Evolutionary conservation across 2,329 filamentous ascomycete genomes (phyloP).

Genomic region (Trichophyton rubrum): DNA sequence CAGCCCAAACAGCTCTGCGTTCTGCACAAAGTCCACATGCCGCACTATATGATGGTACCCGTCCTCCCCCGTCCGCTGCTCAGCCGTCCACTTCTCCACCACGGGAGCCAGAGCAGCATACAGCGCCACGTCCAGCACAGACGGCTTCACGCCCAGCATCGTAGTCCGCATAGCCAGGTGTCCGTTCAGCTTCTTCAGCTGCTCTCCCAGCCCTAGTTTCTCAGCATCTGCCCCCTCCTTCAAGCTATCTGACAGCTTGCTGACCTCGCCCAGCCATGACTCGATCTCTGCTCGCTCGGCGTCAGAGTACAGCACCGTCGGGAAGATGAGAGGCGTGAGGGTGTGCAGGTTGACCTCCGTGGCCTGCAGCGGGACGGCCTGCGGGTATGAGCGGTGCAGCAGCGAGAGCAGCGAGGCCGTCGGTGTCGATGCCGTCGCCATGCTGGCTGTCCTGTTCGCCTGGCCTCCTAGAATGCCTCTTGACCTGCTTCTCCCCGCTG

Average conservation of each 20-base stretch:
- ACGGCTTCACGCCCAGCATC: constrained; percentile 78
- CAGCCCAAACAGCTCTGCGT: constrained; percentile 59
- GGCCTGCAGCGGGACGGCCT: constrained; percentile 27
- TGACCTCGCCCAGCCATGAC: constrained; percentile 73
- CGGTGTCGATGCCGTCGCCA: constrained; percentile 27
- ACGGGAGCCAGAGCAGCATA: constrained; percentile 66
- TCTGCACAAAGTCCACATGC: constrained; percentile 89
- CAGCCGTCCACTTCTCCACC: constrained; percentile 66
- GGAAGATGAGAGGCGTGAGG: constrained; percentile 51
- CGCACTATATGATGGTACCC: constrained; percentile 86
- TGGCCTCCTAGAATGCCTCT: background rate
- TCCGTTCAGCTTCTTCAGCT: constrained; percentile 68
- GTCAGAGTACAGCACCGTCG: constrained; percentile 56
- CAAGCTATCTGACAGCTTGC: constrained; percentile 49
- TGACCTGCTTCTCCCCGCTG: background rate
- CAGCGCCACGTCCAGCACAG: constrained; percentile 70
- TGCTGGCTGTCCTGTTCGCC: constrained; percentile 11
- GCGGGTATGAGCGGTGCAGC: constrained; percentile 34
- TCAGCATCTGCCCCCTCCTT: constrained; percentile 39
- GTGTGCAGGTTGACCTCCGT: constrained; percentile 34
- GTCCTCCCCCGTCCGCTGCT: constrained; percentile 79
- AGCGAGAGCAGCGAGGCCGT: constrained; percentile 33
- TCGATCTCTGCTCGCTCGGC: constrained; percentile 76
- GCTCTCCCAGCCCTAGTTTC: constrained; percentile 44
- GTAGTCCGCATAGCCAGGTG: constrained; percentile 84